Percentiles rank a stretch among this genome's conserved stretches.
Conservation (phyloP, 345 rosid species). For the thale cress (Arabidopsis thaliana) region TAIR10.1 NC_003071.7:18235001-18235500, state of each 20-base stretch:
- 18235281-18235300: conserved; percentile 28
- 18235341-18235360: conserved; percentile 24
- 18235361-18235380: conserved; percentile 3
- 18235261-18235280: conserved; percentile 14
- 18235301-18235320: not conserved
- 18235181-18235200: not conserved
- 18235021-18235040: conserved; percentile 7
- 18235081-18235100: conserved; percentile 40
- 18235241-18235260: not conserved
- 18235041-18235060: conserved; percentile 18
- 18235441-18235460: too few species aligned
- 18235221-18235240: not conserved
- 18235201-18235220: conserved; percentile 6
- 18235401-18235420: not conserved
- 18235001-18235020: not conserved
- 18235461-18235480: not conserved
- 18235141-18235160: not conserved
- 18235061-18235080: conserved; percentile 40
- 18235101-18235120: conserved; percentile 21
- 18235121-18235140: not conserved
- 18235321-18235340: conserved; percentile 22
- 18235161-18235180: not conserved
- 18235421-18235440: too few species aligned
- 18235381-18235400: not conserved
- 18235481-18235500: not conserved